Base-by-base conservation (phyloP, 345 rosid species). In the Bruguiera sexangula region DNA sequence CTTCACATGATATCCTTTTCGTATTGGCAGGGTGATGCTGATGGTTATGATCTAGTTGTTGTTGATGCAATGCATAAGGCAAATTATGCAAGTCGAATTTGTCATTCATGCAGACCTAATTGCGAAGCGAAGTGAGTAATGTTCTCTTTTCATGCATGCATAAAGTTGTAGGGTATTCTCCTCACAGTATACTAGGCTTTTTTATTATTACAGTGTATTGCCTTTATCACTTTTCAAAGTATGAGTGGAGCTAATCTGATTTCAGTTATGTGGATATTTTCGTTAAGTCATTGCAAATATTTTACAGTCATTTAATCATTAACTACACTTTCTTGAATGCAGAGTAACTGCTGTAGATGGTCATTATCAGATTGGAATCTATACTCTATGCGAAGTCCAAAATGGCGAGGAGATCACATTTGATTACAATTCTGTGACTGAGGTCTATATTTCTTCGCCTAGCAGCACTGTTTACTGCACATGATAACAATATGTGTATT, bases 21-120 rank as follows among this genome's bases (percentile, higher is more conserved):
- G 50, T 73, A 58, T 78, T 67, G 70, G 69, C 83, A 96, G 99
- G 99, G 99, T 76, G 99, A 96, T 76, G 96, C 98, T n/a, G 98
- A 86, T 84, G 99, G 99, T 50, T 96, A 90, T 81, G 99, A 96
- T 86, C 82, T 96, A 79, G 98, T 96, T 71, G 99, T 96, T 55
- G 99, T 96, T 68, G 99, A 96, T 82, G 99, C 99, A 60, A 96
- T 96, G 99, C 99, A 96, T 76, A 96, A 90, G 77, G 99, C 99
- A 64, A 96, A 92, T 81, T 96, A 96, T 70, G 99, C 99, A 2
- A 96, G 99, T 77, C 92, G 99, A 72, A 96, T 96, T 26, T 96
- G 99, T 82, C 99, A 96, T 82, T 96, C 99, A n/a, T 96, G 99
- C 84, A 92, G 89, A 70, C 99, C 99, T 72, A 96, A 96, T 77